A percentile compares a stretch with the other conserved stretches of the same genome.
phyloP scores from a whole-genome alignment of 495 filamentous ascomycete genomes.

The Venustampulla echinocandica region DNA sequence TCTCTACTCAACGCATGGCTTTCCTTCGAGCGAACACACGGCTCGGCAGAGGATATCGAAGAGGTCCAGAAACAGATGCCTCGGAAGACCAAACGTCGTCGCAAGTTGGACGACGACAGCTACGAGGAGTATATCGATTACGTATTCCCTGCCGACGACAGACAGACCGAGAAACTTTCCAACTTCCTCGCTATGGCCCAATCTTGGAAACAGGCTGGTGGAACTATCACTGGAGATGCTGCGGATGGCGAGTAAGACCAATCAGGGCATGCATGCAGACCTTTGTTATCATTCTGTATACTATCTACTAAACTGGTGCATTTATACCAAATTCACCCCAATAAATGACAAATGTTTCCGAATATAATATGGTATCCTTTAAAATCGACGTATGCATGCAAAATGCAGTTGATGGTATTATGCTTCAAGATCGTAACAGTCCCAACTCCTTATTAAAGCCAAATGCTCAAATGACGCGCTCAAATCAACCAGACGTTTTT shows the following conservation, averaged over 20 bases:
- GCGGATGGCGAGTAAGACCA: slow-evolving; percentile 1
- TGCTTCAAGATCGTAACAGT: not conserved
- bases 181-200: slow-evolving; percentile 78
- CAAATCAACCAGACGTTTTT: not conserved
- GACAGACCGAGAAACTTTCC: slow-evolving; percentile 73
- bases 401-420: not conserved
- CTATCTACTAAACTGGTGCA: not conserved
- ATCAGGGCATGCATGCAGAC: too few relatives aligned
- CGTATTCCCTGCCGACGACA: slow-evolving; percentile 93
- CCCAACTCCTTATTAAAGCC: not conserved
- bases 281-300: not conserved
- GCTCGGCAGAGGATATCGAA: slow-evolving; percentile 66
- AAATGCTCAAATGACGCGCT: not conserved
- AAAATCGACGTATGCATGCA: not conserved
- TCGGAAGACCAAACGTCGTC: slow-evolving; percentile 82
- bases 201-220: slow-evolving; percentile 71
- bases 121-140: slow-evolving; percentile 98
- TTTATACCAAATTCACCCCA: not conserved
- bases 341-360: not conserved
- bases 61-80: slow-evolving; percentile 89
- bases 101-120: slow-evolving; percentile 86
- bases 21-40: slow-evolving; percentile 79
- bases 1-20: slow-evolving; percentile 87
- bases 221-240: slow-evolving; percentile 19
- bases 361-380: not conserved